phyloP scores from a whole-genome alignment of 768 basidiomycete species.

The Termitomyces bulborhizus region DNA sequence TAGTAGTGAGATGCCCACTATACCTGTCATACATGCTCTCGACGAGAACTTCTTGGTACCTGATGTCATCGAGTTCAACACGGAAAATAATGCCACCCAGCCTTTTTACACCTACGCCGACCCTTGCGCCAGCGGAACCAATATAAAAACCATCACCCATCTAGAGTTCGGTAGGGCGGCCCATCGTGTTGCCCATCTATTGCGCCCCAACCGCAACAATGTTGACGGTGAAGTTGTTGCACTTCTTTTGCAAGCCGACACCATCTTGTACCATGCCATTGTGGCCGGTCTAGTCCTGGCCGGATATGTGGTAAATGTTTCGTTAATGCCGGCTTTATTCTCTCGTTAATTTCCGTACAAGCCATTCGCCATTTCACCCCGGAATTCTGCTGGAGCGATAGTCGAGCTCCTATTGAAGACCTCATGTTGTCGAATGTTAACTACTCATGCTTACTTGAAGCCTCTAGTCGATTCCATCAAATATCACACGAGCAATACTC shows the following conservation, averaged over 20 bases:
- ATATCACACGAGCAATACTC: conserved; percentile 10
- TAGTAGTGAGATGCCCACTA: neutral
- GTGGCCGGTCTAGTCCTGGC: conserved; percentile 30
- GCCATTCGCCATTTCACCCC: conserved; percentile 36
- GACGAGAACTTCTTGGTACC: conserved; percentile 5
- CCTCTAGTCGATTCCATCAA: conserved; percentile 23
- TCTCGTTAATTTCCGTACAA: conserved; percentile 6
- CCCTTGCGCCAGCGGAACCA: neutral
- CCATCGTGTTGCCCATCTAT: conserved; percentile 33
- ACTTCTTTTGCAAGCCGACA: conserved; percentile 27
- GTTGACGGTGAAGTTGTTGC: conserved; percentile 27
- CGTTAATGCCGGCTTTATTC: neutral
- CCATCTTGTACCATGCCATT: conserved; percentile 35
- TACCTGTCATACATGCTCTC: conserved; percentile 1
- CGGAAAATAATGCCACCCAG: conserved; percentile 3
- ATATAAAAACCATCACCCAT: conserved; percentile 24
- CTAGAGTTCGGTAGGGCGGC: conserved; percentile 39
- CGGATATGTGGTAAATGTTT: conserved; percentile 25
- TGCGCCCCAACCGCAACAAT: conserved; percentile 27
- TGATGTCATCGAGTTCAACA: conserved; percentile 11
- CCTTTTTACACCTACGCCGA: conserved; percentile 9
- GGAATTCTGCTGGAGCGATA: conserved; percentile 29
- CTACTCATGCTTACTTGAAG: conserved; percentile 23
- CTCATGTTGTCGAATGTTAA: conserved; percentile 31
- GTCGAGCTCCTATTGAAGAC: conserved; percentile 30